A percentile compares a stretch with the other conserved stretches of the same genome.
These are phyloP conservation scores for Termitomyces sp. DNA, from an alignment of 768 basidiomycete genomes.

Conservation along the genomic window DNA sequence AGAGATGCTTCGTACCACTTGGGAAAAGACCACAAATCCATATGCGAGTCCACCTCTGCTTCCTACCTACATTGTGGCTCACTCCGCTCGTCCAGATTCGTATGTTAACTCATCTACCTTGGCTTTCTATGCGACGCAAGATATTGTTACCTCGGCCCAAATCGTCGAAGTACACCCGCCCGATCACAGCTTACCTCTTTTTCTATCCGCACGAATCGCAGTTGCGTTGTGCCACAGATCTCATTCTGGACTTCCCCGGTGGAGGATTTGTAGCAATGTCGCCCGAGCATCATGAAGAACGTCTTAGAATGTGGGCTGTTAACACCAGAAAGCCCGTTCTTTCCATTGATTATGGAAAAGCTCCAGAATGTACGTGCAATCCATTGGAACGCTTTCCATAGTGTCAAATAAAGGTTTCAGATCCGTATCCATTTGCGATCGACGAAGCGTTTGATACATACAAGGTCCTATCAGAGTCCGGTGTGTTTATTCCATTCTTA, in stretches of 20 bases:
- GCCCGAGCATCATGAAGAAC: slow-evolving; percentile 95
- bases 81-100: slow-evolving; percentile 43
- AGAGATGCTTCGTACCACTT: slow-evolving; percentile 92
- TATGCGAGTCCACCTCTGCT: slow-evolving; percentile 46
- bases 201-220: slow-evolving; percentile 65
- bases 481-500: slow-evolving; percentile 21
- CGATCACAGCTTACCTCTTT: slow-evolving; percentile 80
- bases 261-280: slow-evolving; percentile 97
- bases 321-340: slow-evolving; percentile 75
- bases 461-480: slow-evolving; percentile 69
- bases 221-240: slow-evolving; percentile 62
- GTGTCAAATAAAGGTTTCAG: slow-evolving; percentile 28
- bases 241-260: slow-evolving; percentile 91
- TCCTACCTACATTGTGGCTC: neutral
- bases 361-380: slow-evolving; percentile 76
- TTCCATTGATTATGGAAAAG: slow-evolving; percentile 92
- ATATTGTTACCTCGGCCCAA: slow-evolving; percentile 80
- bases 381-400: neutral
- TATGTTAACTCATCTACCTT: slow-evolving; percentile 54
- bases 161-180: slow-evolving; percentile 69
- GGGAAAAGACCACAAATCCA: slow-evolving; percentile 96
- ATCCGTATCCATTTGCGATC: slow-evolving; percentile 95
- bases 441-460: slow-evolving; percentile 95
- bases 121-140: slow-evolving; percentile 60
- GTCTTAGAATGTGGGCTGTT: slow-evolving; percentile 81